These are phyloP conservation scores for Talaromyces ruber DNA, from an alignment of 495 filamentous ascomycete genomes.

Conservation along the genomic window DNA sequence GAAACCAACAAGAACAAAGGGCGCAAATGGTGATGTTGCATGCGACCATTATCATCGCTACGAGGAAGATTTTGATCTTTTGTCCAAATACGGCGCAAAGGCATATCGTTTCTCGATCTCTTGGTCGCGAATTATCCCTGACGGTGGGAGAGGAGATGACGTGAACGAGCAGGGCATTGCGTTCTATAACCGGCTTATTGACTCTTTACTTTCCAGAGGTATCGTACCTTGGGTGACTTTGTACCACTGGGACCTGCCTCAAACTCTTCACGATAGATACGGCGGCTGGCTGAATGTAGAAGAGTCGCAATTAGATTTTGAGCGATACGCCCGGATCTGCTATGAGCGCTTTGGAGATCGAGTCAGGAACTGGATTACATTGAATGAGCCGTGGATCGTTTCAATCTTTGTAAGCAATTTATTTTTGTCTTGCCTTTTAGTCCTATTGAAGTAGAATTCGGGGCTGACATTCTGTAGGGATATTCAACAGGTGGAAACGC, in stretches of 20 bases:
- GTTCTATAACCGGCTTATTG: constrained; percentile 3
- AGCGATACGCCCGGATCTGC: background rate
- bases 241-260: constrained; percentile 2
- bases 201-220: background rate
- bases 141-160: background rate
- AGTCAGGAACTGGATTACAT: constrained; percentile 5
- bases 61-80: constrained; percentile 2
- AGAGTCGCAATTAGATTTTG: constrained; percentile 2
- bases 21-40: constrained; percentile 2
- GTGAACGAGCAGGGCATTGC: constrained; percentile 2
- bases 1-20: background rate
- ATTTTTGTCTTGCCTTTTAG: background rate
- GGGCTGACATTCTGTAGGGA: constrained; percentile 1
- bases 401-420: constrained; percentile 1
- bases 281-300: constrained; percentile 2
- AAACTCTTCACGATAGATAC: background rate
- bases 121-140: constrained; percentile 1
- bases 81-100: background rate
- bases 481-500: constrained; percentile 2
- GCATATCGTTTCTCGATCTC: constrained; percentile 2
- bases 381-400: constrained; percentile 1
- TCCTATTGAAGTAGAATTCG: background rate
- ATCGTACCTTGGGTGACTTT: background rate
- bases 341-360: constrained; percentile 1
- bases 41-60: constrained; percentile 3